phyloP scores from a whole-genome alignment of 1,284 basidiomycete species.

The Tilletia setariae region DNA sequence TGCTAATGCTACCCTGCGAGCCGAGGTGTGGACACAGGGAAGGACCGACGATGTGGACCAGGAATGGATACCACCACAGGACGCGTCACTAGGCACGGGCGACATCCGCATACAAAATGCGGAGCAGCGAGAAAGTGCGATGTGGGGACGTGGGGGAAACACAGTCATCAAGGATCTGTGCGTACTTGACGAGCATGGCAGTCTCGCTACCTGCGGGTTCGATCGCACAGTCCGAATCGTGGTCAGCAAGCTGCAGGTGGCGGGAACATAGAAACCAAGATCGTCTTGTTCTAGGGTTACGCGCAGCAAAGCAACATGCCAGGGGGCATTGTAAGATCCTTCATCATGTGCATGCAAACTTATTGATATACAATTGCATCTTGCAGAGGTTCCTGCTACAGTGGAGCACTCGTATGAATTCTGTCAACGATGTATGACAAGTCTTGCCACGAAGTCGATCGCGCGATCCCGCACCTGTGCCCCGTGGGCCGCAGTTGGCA shows the following conservation, averaged over 20 bases:
- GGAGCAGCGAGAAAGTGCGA: constrained; percentile 19
- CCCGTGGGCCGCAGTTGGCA: too few species aligned
- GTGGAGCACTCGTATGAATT: too few species aligned
- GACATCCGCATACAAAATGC: neutral
- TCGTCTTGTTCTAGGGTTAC: too few species aligned
- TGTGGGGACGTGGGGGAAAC: constrained; percentile 46
- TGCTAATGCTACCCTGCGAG: constrained; percentile 21
- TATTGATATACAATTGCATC: neutral
- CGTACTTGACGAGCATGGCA: constrained; percentile 26
- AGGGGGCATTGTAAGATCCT: neutral
- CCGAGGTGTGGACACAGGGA: constrained; percentile 34
- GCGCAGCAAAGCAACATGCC: neutral
- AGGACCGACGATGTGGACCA: neutral
- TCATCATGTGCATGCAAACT: neutral
- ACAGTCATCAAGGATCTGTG: constrained; percentile 45
- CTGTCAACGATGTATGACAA: too few species aligned
- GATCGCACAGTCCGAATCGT: constrained; percentile 38
- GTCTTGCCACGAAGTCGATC: too few species aligned
- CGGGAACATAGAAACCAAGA: neutral
- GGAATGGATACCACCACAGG: neutral
- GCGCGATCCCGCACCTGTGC: too few species aligned
- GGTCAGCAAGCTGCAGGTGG: neutral
- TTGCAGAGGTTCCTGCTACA: neutral
- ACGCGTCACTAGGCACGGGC: neutral
- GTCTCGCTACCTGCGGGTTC: constrained; percentile 44